Evolutionary conservation across 768 basidiomycete genomes (phyloP), one percentile per base, ranked within the genome.

Genomic region (Pholiota conissans): DNA sequence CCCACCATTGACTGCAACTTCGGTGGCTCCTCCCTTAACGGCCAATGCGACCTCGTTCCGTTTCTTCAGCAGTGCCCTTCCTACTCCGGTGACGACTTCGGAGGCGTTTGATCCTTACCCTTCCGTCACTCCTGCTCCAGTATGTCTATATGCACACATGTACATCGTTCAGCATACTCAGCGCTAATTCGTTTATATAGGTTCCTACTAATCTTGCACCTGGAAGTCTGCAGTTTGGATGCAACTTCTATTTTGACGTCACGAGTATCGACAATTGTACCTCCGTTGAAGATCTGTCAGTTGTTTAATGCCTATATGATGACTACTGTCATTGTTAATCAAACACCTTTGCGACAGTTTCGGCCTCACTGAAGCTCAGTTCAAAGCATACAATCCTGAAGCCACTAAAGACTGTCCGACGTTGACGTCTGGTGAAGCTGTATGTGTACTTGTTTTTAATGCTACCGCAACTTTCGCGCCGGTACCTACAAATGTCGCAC

Each of bases 1-100:
- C 50, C 68, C 68, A 13, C 66, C 66, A 16, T 49, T 67, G 9
- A 39, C 49, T 11, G n/a, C 60, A 22, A 53, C 61, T n/a, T 29
- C 53, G 16, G 27, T 39, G 14, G 35, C 24, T 28, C 37, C 52
- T 4, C 24, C 37, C n/a, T 14, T 53, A 22, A 53, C 52, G 8
- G 40, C 52, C 20, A 53, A 53, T 29, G 37, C 40, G 3, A 40
- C 52, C 2, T 53, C 52, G 14, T 32, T 45, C 26, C 3, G 20
- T 18, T 40, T 45, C 28, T 40, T 45, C 24, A 53, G 37, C 37
- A 29, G 37, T 29, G 37, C 39, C 10, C 60, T 37, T 27, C 62
- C 49, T 9, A 28, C 61, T 14, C 39, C 52, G 34, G 5, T 46
- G 11, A 55, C 56, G 10, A 51, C 52, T 5, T 59, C 48, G 13